Evolutionary conservation across 169 alveolate species (phyloP).

Genomic region (Amoebophrya sp.): DNA sequence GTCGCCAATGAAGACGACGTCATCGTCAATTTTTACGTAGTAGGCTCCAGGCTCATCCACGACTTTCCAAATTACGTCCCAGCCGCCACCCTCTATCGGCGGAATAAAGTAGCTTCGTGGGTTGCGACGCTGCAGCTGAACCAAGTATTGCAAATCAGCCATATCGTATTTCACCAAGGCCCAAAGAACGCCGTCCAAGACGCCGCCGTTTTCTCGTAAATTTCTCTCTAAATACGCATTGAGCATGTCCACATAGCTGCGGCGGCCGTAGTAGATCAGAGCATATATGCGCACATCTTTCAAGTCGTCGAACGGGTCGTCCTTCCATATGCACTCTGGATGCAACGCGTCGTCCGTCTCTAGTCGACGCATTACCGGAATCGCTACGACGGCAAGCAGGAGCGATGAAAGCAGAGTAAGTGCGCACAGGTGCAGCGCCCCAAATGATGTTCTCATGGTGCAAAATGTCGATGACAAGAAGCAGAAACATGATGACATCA

Average conservation of each 20-base stretch:
- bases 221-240: slow-evolving; percentile 47
- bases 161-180: neutral
- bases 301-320: slow-evolving; percentile 19
- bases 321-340: neutral
- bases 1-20: neutral
- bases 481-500: no score
- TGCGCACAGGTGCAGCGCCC: no score
- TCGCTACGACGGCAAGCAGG: neutral
- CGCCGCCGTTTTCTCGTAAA: slow-evolving; percentile 46
- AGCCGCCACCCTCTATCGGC: slow-evolving; percentile 47
- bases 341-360: neutral
- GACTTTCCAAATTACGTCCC: slow-evolving; percentile 44
- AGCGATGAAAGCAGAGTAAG: no score
- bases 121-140: slow-evolving; percentile 37
- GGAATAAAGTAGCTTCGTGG: slow-evolving; percentile 9
- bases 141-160: slow-evolving; percentile 43
- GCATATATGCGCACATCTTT: slow-evolving; percentile 34
- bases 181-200: slow-evolving; percentile 26
- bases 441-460: no score
- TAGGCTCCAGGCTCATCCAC: slow-evolving; percentile 49
- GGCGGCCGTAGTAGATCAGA: slow-evolving; percentile 44
- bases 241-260: slow-evolving; percentile 41
- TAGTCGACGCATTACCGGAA: neutral
- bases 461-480: no score
- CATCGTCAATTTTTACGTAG: slow-evolving; percentile 49